Evolutionary conservation across 2,329 filamentous ascomycete genomes (phyloP), one percentile per base, ranked within the genome.

Genomic region (Xylaria multiplex): DNA sequence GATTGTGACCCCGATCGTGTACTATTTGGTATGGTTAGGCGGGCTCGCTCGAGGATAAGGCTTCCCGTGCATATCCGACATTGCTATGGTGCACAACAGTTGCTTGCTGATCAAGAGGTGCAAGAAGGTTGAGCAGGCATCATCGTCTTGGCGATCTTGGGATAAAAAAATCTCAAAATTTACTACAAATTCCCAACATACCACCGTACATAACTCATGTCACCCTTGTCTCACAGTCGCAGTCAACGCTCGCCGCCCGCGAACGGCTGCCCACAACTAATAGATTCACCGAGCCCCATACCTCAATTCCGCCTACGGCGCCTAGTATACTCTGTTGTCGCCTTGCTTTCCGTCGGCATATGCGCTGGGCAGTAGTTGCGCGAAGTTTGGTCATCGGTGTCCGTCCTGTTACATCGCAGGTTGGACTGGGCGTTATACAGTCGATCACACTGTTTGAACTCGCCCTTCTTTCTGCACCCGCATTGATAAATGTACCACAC

Each of bases 1-100:
- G 40, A 53, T 40, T 60, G 49, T 27, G 1, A 61, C 37, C 61
- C 65, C 6, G 37, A 53, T 48, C 55, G 45, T 52, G 43, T 60
- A 64, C 50, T 64, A 42, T 46, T 52, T 42, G 55, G 43, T 53
- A 56, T 64, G 60, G 24, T 37, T 16, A 64, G 49, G 24, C 55
- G 65, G 37, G 55, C 60, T 56, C 27, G 30, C 22, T 67, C 60
- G 24, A 60, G 30, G 19, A 57, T 40, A 14, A 11, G 50, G 52
- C 46, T 60, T 57, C 57, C 19, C 9, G 56, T 35, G 14, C 65
- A 64, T 35, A 35, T 64, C 22, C 42, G 19, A 52, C 50, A 56
- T 56, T 67, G 64, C 54, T 59, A 64, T 49, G 59, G 59, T 27
- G 64, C 60, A 32, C 48, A 64, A 37, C 55, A 53, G 32, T 55